Conservation (phyloP, 2,329 filamentous ascomycete species). For the Rhynchosporium agropyri region DNA sequence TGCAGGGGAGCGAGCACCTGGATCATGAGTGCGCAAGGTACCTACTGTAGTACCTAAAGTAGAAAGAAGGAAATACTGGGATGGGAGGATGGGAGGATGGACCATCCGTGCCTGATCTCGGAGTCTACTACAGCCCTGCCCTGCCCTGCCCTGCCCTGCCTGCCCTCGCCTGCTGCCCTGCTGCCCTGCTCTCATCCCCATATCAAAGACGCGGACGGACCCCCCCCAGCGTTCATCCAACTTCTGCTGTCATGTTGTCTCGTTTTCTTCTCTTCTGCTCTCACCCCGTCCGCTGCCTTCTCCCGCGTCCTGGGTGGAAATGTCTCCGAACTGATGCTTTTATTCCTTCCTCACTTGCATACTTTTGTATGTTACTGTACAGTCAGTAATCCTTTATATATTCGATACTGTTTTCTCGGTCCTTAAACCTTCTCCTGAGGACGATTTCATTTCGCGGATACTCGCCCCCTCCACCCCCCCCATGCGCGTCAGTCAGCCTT, state of each 20-base stretch:
- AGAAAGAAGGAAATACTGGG: no score
- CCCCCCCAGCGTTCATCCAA: not conserved
- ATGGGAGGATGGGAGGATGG: no score
- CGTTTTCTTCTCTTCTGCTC: constrained; percentile 5
- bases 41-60: no score
- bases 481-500: constrained; percentile 25
- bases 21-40: no score
- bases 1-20: no score
- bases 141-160: not conserved
- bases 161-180: no score
- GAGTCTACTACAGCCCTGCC: not conserved
- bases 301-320: no score
- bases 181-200: no score
- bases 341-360: no score
- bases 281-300: not conserved
- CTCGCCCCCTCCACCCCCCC: constrained; percentile 15
- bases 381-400: not conserved
- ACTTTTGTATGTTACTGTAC: not conserved
- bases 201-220: not conserved
- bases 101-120: no score
- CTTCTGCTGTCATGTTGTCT: not conserved
- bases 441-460: not conserved
- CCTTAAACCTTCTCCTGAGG: not conserved
- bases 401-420: not conserved
- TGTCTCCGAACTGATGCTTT: no score